Base-by-base conservation (phyloP, 768 basidiomycete species). In the Tephrocybe sp. region DNA sequence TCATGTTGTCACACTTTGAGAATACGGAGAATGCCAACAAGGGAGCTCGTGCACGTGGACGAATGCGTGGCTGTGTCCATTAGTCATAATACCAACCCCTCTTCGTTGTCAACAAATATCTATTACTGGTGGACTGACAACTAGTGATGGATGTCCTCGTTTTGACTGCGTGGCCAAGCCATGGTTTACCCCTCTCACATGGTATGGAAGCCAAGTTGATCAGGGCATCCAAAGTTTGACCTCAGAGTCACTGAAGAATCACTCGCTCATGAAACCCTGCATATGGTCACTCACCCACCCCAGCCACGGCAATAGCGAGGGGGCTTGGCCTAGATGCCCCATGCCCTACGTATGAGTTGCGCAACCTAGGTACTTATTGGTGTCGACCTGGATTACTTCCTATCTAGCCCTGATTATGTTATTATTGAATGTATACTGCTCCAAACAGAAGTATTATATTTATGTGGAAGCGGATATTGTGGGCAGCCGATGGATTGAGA, bases 1-100 rank as follows among this genome's bases (percentile, higher is more conserved):
- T 67, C 81, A 82, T 80, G 56, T 46, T 18, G 44, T 27, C 29
- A 52, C 48, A 41, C 40, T 44, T 29, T 41, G 21, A 25, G 30
- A n/a, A 27, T 45, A 33, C 45, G 52, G 41, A 48, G 38, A 24
- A 45, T 8, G 38, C 55, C 59, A 59, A 60, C 56, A 60, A 53
- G 16, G n/a, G 40, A 38, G 33, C 33, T 34, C 12, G 13, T 34
- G 33, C 49, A 50, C 49, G 49, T 50, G 49, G 19, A 29, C 37
- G 25, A 11, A 31, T 13, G 9, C 16, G 50, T 51, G 50, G 50
- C 50, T 51, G 50, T 51, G 50, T 45, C 11, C 12, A 18, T 38
- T 38, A 19, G 37, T 38, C 37, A 19, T 18, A 38, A 5, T 30
- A 7, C 12, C 29, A 30, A 30, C 6, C 7, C 9, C 6, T 36